A percentile compares a stretch with the other conserved stretches of the same genome.
phyloP scores from a whole-genome alignment of 345 rosid genomes.

The Euphorbia pulcherrima region DNA sequence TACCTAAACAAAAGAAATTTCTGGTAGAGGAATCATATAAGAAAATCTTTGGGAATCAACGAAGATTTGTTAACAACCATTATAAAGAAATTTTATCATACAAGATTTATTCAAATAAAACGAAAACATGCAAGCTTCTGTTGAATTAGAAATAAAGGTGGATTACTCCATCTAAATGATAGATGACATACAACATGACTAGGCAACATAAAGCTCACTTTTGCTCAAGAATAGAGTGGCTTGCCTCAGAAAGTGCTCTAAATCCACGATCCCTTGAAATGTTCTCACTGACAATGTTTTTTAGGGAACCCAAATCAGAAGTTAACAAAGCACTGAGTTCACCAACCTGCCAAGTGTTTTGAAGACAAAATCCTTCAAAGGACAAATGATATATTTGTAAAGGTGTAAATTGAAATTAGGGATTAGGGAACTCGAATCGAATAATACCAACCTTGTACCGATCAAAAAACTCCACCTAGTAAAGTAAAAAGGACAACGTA shows the following conservation, averaged over 20 bases:
- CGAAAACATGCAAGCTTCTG: not conserved
- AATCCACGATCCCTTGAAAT: slow-evolving; percentile 94
- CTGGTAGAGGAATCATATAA: slow-evolving; percentile 8
- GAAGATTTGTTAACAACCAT: not conserved
- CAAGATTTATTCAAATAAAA: not conserved
- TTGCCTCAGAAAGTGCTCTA: slow-evolving; percentile 98
- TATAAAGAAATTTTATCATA: not conserved
- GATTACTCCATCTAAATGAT: slow-evolving; percentile 12
- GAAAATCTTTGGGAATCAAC: slow-evolving; percentile 13
- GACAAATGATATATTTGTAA: not conserved
- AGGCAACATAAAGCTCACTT: slow-evolving; percentile 54
- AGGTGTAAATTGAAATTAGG: not conserved
- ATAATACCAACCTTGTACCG: slow-evolving; percentile 62
- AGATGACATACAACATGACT: slow-evolving; percentile 23
- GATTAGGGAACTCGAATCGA: not conserved
- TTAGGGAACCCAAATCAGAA: slow-evolving; percentile 84
- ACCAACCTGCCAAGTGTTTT: slow-evolving; percentile 54
- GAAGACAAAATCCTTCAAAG: not conserved
- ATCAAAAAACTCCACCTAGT: slow-evolving; percentile 87
- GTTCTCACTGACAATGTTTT: slow-evolving; percentile 76
- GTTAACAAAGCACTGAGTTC: slow-evolving; percentile 81
- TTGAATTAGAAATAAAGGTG: not conserved
- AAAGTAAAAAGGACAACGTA: slow-evolving; percentile 1
- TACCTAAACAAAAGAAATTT: slow-evolving; percentile 5
- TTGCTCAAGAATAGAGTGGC: slow-evolving; percentile 54